phyloP scores from a whole-genome alignment of 805 yeast genomes.

The Cyberlindnera maclurae region DNA sequence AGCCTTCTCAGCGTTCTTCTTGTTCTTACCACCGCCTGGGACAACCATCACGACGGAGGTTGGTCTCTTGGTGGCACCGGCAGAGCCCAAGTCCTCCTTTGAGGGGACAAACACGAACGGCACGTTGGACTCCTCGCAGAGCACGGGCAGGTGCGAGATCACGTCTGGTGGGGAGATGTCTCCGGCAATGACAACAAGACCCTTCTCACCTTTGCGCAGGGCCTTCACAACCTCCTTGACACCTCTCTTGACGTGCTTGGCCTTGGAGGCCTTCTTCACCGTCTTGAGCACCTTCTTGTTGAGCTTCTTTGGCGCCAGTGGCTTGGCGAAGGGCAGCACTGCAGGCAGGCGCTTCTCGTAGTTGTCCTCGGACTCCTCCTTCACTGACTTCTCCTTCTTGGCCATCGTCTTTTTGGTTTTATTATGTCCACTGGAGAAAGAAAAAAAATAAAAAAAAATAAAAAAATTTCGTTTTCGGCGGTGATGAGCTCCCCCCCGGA shows the following conservation, averaged over 20 bases:
- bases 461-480: no score
- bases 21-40: constrained; percentile 89
- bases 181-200: constrained; percentile 93
- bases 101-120: constrained; percentile 94
- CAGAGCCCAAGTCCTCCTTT: constrained; percentile 96
- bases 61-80: constrained; percentile 99
- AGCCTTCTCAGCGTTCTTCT: constrained; percentile 58
- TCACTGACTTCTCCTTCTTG: constrained; percentile 37
- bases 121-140: constrained; percentile 90
- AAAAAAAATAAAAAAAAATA: no score
- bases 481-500: no score
- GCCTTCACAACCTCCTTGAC: constrained; percentile 98
- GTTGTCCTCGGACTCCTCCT: constrained; percentile 52
- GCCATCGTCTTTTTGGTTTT: constrained; percentile 30
- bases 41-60: constrained; percentile 96
- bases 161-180: constrained; percentile 98
- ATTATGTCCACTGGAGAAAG: no score
- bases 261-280: constrained; percentile 95
- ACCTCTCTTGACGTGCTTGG: constrained; percentile 97
- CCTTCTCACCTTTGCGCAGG: constrained; percentile 95
- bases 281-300: constrained; percentile 94
- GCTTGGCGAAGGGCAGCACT: constrained; percentile 84
- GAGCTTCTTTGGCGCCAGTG: constrained; percentile 91
- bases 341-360: constrained; percentile 91
- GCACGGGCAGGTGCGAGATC: constrained; percentile 92